A percentile compares a stretch with the other conserved stretches of the same genome.
phyloP scores from a whole-genome alignment of 768 basidiomycete species.

The Calocera viscosa region DNA sequence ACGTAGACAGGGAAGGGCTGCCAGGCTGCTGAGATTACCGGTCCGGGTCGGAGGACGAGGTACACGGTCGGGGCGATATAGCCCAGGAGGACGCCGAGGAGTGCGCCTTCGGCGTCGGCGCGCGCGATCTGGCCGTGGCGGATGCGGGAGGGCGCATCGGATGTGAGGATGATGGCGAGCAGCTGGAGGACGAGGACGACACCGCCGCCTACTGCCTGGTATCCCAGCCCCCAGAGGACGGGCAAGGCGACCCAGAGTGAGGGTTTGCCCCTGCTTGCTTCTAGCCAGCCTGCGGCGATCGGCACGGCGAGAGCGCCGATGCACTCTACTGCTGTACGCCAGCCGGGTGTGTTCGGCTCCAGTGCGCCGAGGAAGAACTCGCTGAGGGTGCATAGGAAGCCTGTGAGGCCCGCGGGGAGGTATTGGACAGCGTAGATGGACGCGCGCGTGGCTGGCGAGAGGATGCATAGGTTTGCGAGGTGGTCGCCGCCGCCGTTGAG shows the following conservation, averaged over 20 bases:
- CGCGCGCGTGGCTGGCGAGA: background rate
- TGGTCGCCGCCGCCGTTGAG: background rate
- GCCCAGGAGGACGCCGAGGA: background rate
- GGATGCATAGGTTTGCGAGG: background rate
- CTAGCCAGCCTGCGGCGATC: background rate
- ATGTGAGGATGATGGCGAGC: conserved; percentile 1
- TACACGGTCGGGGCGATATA: background rate
- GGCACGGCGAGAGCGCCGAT: background rate
- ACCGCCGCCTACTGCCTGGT: background rate
- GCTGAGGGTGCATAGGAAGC: background rate
- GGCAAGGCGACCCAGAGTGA: background rate
- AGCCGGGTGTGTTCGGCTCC: background rate
- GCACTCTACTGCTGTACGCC: background rate
- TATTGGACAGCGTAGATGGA: background rate
- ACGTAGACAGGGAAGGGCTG: background rate
- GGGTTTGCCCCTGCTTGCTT: background rate
- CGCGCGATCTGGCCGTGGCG: conserved; percentile 4
- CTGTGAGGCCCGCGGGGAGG: background rate
- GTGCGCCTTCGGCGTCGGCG: background rate
- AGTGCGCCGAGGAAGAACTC: conserved; percentile 4
- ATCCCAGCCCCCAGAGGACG: background rate
- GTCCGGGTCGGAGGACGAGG: background rate
- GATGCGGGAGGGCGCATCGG: background rate
- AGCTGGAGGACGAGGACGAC: background rate
- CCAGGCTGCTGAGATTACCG: background rate